Base-by-base conservation (phyloP, 306 rosid genomes). In the Cucurbita argyrosperma region DNA sequence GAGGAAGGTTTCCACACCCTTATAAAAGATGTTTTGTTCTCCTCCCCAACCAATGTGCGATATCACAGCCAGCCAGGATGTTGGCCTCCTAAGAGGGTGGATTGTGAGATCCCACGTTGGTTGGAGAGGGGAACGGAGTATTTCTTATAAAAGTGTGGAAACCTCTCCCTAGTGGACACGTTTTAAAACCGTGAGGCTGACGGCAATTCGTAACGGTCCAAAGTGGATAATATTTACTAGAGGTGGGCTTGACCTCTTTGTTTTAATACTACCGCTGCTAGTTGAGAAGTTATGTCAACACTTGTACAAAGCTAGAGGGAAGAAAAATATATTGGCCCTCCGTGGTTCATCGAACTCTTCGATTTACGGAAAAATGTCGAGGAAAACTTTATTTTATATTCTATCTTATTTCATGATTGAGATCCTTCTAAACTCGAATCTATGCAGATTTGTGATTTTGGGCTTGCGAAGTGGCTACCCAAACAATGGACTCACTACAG, bases 391-490 rank as follows among this genome's bases (percentile, higher is more conserved):
- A 18, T 18, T 18, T 64, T 62, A 30, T 30, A 30, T 18, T 12
- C 38, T 72, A 35, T 37, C 37, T 53, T 72, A 39, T 72, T 72
- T 37, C 51, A 72, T 53, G 37, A 72, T 5, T 72, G 45, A 45
- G 23, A 77, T n/a, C 62, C 64, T 64, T 40, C 49, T 64, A 7
- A 71, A 67, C 35, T 52, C 40, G 10, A 30, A 75, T 76, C 56
- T 77, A 35, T 79, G 70, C 83, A 92, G 98, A 92, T 92, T 79
- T 92, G 96, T 80, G 98, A 92, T 80, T 92, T 92, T 74, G 98
- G 98, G 56, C 92, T 92, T 54, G 91, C 98, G 49, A 92, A 87
- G 80, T 92, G 98, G 98, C 80, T 92, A 37, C 96, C 95, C 5
- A 77, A 85, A 49, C 86, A 85, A 14, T 84, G 89, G 79, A 82